Base-by-base conservation (phyloP, 495 filamentous ascomycete genomes). In the Podospora pseudopauciseta region DNA sequence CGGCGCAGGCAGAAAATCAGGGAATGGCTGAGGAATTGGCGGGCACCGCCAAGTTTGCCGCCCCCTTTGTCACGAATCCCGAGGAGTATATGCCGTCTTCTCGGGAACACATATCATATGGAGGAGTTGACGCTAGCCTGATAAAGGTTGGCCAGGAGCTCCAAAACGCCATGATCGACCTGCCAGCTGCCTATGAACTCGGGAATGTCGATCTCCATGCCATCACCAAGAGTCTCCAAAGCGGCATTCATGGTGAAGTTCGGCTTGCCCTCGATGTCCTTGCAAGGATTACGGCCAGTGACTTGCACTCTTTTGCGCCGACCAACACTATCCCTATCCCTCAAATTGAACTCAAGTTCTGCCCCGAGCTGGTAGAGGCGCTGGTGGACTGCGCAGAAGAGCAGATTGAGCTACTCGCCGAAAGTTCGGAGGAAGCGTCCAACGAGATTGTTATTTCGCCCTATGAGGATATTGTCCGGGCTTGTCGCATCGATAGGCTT, bases 201-300 rank as follows among this genome's bases (percentile, higher is more conserved):
- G 95, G 95, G 13, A 81, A 91, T 18, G 89, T 99, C 65, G 94
- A 99, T 73, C 89, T 97, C 30, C 91, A 92, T 70, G 92, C 94
- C n/a, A 83, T 99, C 55, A 96, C 88, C 1, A 91, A 92, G 84
- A 91, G 92, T 73, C 82, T 99, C n/a, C 92, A 96, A 69, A 96
- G 91, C 67, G 95, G 94, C 3, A 91, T 99, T 63, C 86, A 92
- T 72, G 88, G 88, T 15, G 95, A 99, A 76, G 87, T 97, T 28
- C 89, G 93, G 11, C 79, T 96, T 71, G 94, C 95, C 15, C 80
- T 99, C 62, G 95, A 97, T 77, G 91, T 89, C 1, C 84, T 99
- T 7, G 88, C 87, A 49, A 80, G 86, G 9, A 73, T 79, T 44
- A 72, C 74, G 0, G 77, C 82, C 2, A 77, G 86, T 54, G 84